Base-by-base conservation (phyloP, 768 basidiomycete species). In the Collybia nuda region DNA sequence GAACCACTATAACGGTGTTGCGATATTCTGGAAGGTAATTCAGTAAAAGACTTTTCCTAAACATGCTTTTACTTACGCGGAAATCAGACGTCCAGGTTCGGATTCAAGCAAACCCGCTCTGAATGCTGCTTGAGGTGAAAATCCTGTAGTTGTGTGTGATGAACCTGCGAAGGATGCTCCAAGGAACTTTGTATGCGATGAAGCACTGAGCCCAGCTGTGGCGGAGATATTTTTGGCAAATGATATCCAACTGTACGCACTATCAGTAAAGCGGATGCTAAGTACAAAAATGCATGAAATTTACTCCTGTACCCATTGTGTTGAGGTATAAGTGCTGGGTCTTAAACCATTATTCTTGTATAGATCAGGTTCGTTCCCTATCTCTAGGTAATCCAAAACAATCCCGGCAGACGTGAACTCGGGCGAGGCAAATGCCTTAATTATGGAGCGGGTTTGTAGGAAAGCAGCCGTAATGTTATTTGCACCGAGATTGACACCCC, bases 401-500 rank as follows among this genome's bases (percentile, higher is more conserved):
- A 85, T 76, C 6, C 75, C 71, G 0, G 75, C 69, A 44, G 59
- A 40, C 37, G 54, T 62, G 18, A 84, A 61, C 5, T 67, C 64
- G 3, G 68, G 49, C 6, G 73, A 72, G 11, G 64, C 51, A 56
- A 86, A 86, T 1, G 80, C 78, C 38, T 69, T 70, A n/a, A 71
- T 45, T 47, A 86, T 75, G 1, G 81, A 75, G 51, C 68, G 66
- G 0, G 79, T 75, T 55, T 75, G 73, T 6, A 80, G 68, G 50
- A 73, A 74, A 2, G 70, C 74, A 14, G 79, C 72, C 49, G 80
- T 82, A 45, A 81, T 32, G 54, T 82, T 82, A 40, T 70, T 65
- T 45, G 68, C 63, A 6, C 83, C 84, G n/a, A 88, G 66, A 62
- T 88, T 88, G 47, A 88, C 69, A 9, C 84, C 86, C 83, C 83